Base-by-base conservation (phyloP, 768 basidiomycete genomes). In the Pisolithus tinctorius region DNA sequence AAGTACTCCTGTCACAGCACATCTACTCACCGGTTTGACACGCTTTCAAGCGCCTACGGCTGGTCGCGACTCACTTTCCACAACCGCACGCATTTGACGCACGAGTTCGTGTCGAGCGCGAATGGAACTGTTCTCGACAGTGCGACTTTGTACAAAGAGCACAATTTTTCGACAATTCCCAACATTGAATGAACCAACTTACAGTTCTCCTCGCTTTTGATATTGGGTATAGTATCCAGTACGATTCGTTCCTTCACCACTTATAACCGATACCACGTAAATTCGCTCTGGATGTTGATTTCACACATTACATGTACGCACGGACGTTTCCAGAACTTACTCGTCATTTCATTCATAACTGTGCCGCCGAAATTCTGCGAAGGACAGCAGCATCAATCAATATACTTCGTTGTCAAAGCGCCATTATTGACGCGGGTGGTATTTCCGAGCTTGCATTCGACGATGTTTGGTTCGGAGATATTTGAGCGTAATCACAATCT, bases 1-100 rank as follows among this genome's bases (percentile, higher is more conserved):
- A 46, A 34, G 60, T 58, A 20, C 4, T 47, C 4, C 25, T 17
- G 31, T 48, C 23, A 9, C 31, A 2, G 34, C 8, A 16, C 25
- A 38, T 10, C 16, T 26, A 27, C n/a, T 26, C 29, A n/a, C 27
- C 0, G 23, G 23, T 11, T 42, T 30, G 48, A 30, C 48, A 27
- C 11, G 6, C 11, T 38, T 25, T 37, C 7, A 34, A 53, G 63
- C 10, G 14, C 59, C 2, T 65, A 64, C 17, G 63, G 63, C 31
- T 64, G 63, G 63, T 64, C 63, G 17, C 56, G 61, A 25, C 41
- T 65, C 38, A 65, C 58, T 30, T 63, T 64, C 56, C 63, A 65
- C 48, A 65, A 64, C 34, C 56, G 60, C 29, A 64, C 63, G 7
- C 63, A 64, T 25, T 52, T 64, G 37, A 65, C 63, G 4, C 63